Evolutionary conservation across 495 filamentous ascomycete species (phyloP).

Genomic region (Penicillium chermesinum): DNA sequence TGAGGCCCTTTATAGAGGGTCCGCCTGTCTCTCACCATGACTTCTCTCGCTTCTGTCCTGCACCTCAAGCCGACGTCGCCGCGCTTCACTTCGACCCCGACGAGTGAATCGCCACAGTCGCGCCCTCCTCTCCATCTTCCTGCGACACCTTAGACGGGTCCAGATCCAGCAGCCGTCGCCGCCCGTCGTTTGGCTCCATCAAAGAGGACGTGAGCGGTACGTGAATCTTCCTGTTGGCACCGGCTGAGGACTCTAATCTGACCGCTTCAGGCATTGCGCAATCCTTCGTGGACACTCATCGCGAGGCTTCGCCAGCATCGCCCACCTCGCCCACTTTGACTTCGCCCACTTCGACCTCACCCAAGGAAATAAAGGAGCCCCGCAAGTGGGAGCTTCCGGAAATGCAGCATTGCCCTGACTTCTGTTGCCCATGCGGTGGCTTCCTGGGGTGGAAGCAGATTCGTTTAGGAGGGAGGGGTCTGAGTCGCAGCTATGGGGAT

Average conservation of each 20-base stretch:
- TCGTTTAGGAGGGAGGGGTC: conserved; percentile 55
- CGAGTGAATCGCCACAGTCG: conserved; percentile 28
- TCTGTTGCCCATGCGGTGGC: conserved; percentile 66
- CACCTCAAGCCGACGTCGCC: conserved; percentile 23
- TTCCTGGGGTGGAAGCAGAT: conserved; percentile 72
- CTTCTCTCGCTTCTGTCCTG: conserved; percentile 22
- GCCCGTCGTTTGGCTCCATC: conserved; percentile 42
- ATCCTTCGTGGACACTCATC: conserved; percentile 64
- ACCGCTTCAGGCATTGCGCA: conserved; percentile 53
- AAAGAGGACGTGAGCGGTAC: conserved; percentile 45
- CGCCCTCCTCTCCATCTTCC: conserved; percentile 33
- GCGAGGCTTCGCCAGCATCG: conserved; percentile 24
- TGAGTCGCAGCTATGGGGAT: conserved; percentile 70
- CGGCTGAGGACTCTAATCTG: conserved; percentile 6
- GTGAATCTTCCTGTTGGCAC: background rate
- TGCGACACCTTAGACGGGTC: conserved; percentile 39
- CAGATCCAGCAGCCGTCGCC: conserved; percentile 38
- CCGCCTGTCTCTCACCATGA: conserved; percentile 29
- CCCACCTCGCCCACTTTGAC: conserved; percentile 27
- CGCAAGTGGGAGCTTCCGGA: conserved; percentile 36
- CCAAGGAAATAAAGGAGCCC: conserved; percentile 28
- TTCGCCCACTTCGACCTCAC: conserved; percentile 38
- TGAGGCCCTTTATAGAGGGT: conserved; percentile 37
- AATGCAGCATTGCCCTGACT: conserved; percentile 49
- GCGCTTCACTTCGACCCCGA: conserved; percentile 17